Base-by-base conservation (phyloP, 1,139 yeast species). In the Candida sanyaensis region DNA sequence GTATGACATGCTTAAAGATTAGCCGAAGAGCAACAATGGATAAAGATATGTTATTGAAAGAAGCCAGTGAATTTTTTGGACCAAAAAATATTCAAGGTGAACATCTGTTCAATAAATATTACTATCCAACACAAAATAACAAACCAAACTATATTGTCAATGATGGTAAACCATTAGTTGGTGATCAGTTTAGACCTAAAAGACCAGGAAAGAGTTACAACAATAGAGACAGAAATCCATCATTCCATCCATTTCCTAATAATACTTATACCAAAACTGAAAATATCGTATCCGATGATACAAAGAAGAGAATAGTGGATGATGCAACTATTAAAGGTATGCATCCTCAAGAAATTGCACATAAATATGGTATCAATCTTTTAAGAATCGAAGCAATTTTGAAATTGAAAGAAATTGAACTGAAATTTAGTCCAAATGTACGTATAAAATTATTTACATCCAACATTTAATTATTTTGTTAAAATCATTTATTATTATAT, bases 361-460 rank as follows among this genome's bases (percentile, higher is more conserved):
- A 86, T 56, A 83, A 81, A 59, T 86, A 84, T 60, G 93, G 96
- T 6, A 74, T 93, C 52, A 88, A 89, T 60, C 80, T 91, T 54
- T 88, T 91, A 47, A 80, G 98, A 64, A 78, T 93, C 30, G 97
- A 91, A 62, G 98, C 97, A 13, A 77, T 92, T 52, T 73, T 88
- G 28, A 83, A 81, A 63, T 77, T 93, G 56, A 74, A 79, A 52
- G 73, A 72, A 38, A 78, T 91, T 49, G 96, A 91, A 68, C 68
- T 78, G 54, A 69, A 76, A 45, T 81, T 86, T 83, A 73, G 69
- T 50, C 67, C 77, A 61, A 66, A 79, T 58, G 95, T 85, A 80
- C 72, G 90, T 83, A 63, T 60, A 9, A n/a, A 27, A 17, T 3
- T 17, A 17, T 3, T 17, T 3, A 17, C 21, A 17, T 17, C 21